Evolutionary conservation across 768 basidiomycete species (phyloP).

Genomic region (Peribolospora baueri): DNA sequence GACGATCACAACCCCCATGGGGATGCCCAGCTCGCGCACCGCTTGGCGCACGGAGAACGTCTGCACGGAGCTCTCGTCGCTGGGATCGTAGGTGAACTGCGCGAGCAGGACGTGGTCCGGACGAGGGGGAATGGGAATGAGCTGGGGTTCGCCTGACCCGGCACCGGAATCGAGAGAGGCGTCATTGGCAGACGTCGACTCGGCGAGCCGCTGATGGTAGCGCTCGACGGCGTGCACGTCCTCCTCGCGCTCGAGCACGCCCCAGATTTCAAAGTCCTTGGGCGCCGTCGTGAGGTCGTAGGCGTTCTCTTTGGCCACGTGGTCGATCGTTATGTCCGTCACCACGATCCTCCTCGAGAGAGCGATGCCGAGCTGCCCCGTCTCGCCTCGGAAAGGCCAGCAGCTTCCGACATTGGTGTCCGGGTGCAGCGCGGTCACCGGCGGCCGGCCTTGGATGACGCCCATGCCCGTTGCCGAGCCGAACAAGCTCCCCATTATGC

Average conservation of each 20-base stretch:
- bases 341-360: constrained; percentile 40
- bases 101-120: constrained; percentile 33
- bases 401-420: constrained; percentile 63
- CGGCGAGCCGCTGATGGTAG: constrained; percentile 25
- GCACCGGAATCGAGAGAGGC: constrained; percentile 5
- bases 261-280: constrained; percentile 74
- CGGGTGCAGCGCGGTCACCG: constrained; percentile 66
- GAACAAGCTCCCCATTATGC: constrained; percentile 19
- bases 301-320: constrained; percentile 58
- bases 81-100: constrained; percentile 38
- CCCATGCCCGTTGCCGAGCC: constrained; percentile 35
- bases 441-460: constrained; percentile 47
- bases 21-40: constrained; percentile 43
- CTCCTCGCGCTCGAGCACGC: constrained; percentile 50
- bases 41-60: constrained; percentile 51
- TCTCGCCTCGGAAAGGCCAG: constrained; percentile 65
- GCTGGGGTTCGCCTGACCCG: neutral
- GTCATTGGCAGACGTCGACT: constrained; percentile 14
- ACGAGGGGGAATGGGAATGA: neutral
- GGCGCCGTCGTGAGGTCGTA: constrained; percentile 50
- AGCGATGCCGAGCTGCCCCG: constrained; percentile 60
- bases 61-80: constrained; percentile 38
- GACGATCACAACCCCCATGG: constrained; percentile 64
- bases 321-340: constrained; percentile 57
- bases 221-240: constrained; percentile 37